phyloP scores from a whole-genome alignment of 163 green algal genomes.

The Prototheca cutis region DNA sequence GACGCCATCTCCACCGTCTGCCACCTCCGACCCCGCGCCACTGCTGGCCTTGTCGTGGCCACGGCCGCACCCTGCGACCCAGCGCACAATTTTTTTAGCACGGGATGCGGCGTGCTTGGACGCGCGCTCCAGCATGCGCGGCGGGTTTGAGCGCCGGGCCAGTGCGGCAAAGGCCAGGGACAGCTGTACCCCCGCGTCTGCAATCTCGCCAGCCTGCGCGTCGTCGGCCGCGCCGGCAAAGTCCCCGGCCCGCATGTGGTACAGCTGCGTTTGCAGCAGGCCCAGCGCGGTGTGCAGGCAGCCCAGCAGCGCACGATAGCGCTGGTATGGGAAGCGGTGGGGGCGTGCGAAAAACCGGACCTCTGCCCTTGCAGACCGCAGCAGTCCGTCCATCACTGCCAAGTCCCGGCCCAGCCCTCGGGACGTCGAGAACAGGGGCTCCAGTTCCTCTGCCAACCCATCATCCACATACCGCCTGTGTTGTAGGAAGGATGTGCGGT shows the following conservation, averaged over 20 bases:
- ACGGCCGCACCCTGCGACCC: not conserved
- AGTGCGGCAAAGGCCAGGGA: slow-evolving; percentile 6
- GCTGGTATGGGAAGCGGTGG: slow-evolving; percentile 9
- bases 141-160: not conserved
- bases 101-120: not conserved
- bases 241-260: slow-evolving; percentile 3
- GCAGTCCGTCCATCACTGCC: slow-evolving; percentile 7
- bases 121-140: not conserved
- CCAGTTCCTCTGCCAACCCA: slow-evolving; percentile 6
- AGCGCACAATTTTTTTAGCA: not conserved
- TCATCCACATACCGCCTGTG: slow-evolving; percentile 22
- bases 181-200: slow-evolving; percentile 14
- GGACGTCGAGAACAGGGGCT: not conserved
- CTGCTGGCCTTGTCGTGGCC: not conserved
- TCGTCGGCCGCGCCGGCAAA: not conserved
- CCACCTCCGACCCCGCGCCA: no score
- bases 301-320: slow-evolving; percentile 12
- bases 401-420: slow-evolving; percentile 2
- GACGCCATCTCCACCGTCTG: no score
- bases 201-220: slow-evolving; percentile 2
- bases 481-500: no score
- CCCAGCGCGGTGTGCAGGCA: slow-evolving; percentile 6
- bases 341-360: not conserved
- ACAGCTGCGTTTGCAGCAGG: slow-evolving; percentile 7
- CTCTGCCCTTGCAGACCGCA: slow-evolving; percentile 9